These are phyloP conservation scores for Chytriomyces sp. DNA, from an alignment of 192 early-diverging fungal species.

Conservation along the genomic window DNA sequence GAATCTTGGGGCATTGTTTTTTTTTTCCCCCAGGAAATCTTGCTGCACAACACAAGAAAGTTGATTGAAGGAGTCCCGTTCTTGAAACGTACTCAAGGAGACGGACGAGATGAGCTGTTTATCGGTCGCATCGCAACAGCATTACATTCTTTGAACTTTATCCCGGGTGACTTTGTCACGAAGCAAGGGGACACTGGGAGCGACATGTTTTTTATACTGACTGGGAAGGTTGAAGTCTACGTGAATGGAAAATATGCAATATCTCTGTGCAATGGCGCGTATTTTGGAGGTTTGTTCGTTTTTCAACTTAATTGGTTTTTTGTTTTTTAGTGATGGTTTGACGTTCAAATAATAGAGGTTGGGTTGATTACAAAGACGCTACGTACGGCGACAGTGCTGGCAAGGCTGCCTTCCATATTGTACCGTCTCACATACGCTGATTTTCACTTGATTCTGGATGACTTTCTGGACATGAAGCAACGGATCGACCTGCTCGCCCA, in stretches of 20 bases:
- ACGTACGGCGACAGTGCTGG: not conserved
- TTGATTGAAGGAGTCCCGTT: conserved; percentile 41
- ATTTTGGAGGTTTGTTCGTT: conserved; percentile 33
- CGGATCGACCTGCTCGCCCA: not conserved
- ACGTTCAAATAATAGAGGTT: not conserved
- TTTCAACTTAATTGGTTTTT: too few species aligned
- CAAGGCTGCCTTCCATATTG: not conserved
- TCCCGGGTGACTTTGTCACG: conserved; percentile 33
- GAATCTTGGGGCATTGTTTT: not conserved
- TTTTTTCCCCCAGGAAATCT: conserved; percentile 33
- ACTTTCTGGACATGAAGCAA: conserved; percentile 5
- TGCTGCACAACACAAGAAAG: conserved; percentile 36
- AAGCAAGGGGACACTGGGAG: conserved; percentile 37
- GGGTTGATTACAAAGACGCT: not conserved
- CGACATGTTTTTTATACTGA: conserved; percentile 44
- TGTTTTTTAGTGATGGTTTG: too few species aligned
- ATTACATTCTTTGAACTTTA: conserved; percentile 26
- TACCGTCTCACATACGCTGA: conserved; percentile 6
- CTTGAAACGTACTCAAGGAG: conserved; percentile 21
- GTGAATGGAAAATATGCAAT: conserved; percentile 32
- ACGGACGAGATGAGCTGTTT: conserved; percentile 41
- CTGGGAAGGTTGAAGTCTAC: conserved; percentile 31
- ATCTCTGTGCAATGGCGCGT: conserved; percentile 33
- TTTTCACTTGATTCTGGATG: conserved; percentile 5
- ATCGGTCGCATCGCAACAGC: conserved; percentile 25